A percentile compares a stretch with the other conserved stretches of the same genome.
These are phyloP conservation scores for Boletus reticuloceps DNA, from an alignment of 768 basidiomycete genomes.

Conservation along the genomic window DNA sequence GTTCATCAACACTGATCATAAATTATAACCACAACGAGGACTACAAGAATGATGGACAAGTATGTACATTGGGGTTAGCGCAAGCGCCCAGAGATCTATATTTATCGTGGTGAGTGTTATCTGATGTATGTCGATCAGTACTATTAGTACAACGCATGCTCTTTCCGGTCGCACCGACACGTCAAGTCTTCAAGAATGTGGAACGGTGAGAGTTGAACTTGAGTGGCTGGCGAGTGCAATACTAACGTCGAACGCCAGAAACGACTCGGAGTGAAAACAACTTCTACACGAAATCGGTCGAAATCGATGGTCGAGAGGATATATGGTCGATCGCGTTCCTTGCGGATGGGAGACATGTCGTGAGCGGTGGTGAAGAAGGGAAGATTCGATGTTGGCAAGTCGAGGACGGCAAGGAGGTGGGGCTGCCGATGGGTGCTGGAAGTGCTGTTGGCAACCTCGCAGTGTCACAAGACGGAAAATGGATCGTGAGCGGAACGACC, in stretches of 20 bases:
- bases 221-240: too few relatives aligned
- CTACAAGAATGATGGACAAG: too few relatives aligned
- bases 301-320: background rate
- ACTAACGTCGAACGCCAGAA: background rate
- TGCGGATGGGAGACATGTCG: background rate
- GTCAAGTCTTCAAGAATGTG: background rate
- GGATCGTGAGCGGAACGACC: conserved; percentile 1
- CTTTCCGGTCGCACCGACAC: background rate
- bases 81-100: too few relatives aligned
- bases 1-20: too few relatives aligned
- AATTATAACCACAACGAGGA: too few relatives aligned
- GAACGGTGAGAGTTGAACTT: background rate
- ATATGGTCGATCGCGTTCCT: conserved; percentile 7
- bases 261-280: background rate
- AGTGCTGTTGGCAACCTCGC: conserved; percentile 1
- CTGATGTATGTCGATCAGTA: too few relatives aligned
- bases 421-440: background rate
- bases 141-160: too few relatives aligned
- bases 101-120: background rate
- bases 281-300: background rate
- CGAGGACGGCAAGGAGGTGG: conserved; percentile 4
- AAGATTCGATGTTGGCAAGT: conserved; percentile 4
- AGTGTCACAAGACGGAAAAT: conserved; percentile 2
- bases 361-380: conserved; percentile 5
- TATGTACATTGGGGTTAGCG: too few relatives aligned